Conservation (phyloP, 768 basidiomycete species). For the Serendipita indica region DNA sequence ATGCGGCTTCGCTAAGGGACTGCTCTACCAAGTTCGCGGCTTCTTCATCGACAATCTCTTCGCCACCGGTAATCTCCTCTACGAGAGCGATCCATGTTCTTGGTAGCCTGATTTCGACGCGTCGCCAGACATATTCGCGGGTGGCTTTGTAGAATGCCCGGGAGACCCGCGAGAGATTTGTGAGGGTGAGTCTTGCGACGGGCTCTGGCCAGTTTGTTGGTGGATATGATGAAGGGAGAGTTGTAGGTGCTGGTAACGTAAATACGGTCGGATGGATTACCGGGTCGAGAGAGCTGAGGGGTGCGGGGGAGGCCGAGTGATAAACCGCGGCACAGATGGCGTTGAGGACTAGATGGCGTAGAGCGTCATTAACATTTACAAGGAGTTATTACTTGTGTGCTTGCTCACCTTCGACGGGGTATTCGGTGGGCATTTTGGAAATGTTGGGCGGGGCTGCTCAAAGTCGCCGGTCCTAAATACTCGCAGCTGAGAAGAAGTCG, state of each 20-base stretch:
- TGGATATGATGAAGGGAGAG: slow-evolving; percentile 60
- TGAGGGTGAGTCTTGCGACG: slow-evolving; percentile 46
- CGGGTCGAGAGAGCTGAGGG: slow-evolving; percentile 52
- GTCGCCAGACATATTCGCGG: slow-evolving; percentile 79
- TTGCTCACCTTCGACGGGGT: slow-evolving; percentile 1
- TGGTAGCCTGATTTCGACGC: slow-evolving; percentile 68
- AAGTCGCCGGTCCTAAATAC: background rate
- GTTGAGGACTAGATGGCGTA: slow-evolving; percentile 30
- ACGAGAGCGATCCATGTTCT: slow-evolving; percentile 73
- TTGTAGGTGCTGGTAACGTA: slow-evolving; percentile 32
- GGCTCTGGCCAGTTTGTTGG: slow-evolving; percentile 56
- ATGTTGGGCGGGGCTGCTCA: background rate
- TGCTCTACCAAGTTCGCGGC: slow-evolving; percentile 48
- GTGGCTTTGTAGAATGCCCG: slow-evolving; percentile 67
- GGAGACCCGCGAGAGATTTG: slow-evolving; percentile 60
- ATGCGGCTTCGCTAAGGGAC: slow-evolving; percentile 52
- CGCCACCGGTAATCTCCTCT: slow-evolving; percentile 58
- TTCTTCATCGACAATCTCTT: slow-evolving; percentile 31
- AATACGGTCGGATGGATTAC: slow-evolving; percentile 29
- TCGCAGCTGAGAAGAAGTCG: background rate
- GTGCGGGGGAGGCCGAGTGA: slow-evolving; percentile 40
- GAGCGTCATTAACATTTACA: background rate
- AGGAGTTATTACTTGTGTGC: background rate
- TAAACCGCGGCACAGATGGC: slow-evolving; percentile 62
- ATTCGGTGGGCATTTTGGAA: slow-evolving; percentile 6